Conservation (phyloP, 2,329 filamentous ascomycete genomes). For the Xylaria sp. region DNA sequence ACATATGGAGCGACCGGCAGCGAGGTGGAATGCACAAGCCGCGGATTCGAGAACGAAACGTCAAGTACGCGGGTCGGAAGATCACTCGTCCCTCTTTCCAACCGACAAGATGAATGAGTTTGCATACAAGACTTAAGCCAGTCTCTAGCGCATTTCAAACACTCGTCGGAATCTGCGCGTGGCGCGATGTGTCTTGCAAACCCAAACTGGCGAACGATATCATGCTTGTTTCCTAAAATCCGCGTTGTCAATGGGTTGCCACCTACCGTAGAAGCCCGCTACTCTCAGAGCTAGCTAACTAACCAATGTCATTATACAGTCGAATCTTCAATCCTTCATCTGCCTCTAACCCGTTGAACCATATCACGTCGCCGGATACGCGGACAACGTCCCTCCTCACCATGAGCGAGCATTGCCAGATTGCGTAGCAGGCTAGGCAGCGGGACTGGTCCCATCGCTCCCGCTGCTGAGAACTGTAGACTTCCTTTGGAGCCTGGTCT, state of each 20-base stretch:
- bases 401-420: slow-evolving; percentile 3
- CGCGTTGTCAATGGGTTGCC: background rate
- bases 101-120: background rate
- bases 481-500: background rate
- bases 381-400: slow-evolving; percentile 5
- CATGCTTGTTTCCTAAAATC: background rate
- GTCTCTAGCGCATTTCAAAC: background rate
- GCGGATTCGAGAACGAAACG: background rate
- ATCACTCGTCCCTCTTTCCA: background rate
- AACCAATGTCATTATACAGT: slow-evolving; percentile 4
- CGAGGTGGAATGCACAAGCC: background rate
- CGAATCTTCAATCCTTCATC: slow-evolving; percentile 2
- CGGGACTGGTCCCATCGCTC: background rate
- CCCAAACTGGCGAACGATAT: background rate
- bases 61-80: slow-evolving; percentile 4
- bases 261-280: background rate
- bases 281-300: background rate
- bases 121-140: slow-evolving; percentile 6
- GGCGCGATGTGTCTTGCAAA: slow-evolving; percentile 5
- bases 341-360: background rate
- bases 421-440: slow-evolving; percentile 7
- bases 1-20: background rate
- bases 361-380: slow-evolving; percentile 7
- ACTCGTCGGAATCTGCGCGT: slow-evolving; percentile 3
- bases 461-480: slow-evolving; percentile 7